Evolutionary conservation across 2,329 filamentous ascomycete genomes (phyloP).

Genomic region (Phyllosticta citrichinensis): DNA sequence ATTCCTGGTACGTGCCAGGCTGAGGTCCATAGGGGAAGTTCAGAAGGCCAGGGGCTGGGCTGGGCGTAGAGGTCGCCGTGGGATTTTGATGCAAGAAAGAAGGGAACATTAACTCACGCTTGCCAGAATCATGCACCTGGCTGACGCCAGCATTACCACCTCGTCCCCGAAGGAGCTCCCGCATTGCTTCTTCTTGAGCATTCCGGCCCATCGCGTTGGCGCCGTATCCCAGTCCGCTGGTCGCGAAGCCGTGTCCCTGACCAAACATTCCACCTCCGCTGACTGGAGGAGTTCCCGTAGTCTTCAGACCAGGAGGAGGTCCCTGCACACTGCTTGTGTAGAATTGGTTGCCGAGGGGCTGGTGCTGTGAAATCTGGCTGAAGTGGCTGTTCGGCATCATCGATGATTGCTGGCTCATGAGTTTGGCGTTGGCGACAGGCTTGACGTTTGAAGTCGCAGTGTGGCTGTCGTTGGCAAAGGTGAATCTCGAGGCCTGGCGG

Average conservation of each 20-base stretch:
- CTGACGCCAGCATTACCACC: slow-evolving; percentile 47
- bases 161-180: slow-evolving; percentile 66
- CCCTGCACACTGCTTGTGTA: slow-evolving; percentile 81
- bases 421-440: slow-evolving; percentile 64
- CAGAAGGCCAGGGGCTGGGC: slow-evolving; percentile 83
- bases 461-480: slow-evolving; percentile 67
- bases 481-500: slow-evolving; percentile 78
- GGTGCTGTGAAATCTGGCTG: slow-evolving; percentile 44
- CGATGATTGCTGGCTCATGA: slow-evolving; percentile 76
- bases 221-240: slow-evolving; percentile 52
- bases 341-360: slow-evolving; percentile 53
- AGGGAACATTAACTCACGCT: slow-evolving; percentile 98
- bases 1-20: slow-evolving; percentile 80
- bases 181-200: slow-evolving; percentile 62
- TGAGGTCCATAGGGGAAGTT: slow-evolving; percentile 84
- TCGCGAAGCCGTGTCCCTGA: slow-evolving; percentile 76
- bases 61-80: slow-evolving; percentile 70
- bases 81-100: slow-evolving; percentile 82
- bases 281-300: slow-evolving; percentile 83
- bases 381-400: slow-evolving; percentile 57
- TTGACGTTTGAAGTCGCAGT: slow-evolving; percentile 57
- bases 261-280: slow-evolving; percentile 74
- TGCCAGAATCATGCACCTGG: slow-evolving; percentile 74
- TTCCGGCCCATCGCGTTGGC: slow-evolving; percentile 59
- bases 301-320: slow-evolving; percentile 90